Base-by-base conservation (phyloP, 1,284 basidiomycete species). In the Quambalaria eucalypti region DNA sequence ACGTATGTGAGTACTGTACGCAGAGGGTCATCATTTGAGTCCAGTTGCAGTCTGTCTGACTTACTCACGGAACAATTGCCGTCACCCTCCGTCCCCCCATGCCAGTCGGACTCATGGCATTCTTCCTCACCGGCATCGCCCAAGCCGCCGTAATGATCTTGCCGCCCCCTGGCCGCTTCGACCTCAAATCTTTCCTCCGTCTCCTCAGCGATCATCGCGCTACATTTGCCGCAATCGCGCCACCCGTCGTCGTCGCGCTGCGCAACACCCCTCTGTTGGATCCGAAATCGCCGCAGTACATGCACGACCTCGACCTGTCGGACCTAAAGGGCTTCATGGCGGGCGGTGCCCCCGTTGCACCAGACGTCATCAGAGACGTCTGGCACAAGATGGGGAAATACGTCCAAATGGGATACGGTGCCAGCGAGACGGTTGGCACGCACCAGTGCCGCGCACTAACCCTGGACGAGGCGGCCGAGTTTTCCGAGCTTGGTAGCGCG, bases 161-260 rank as follows among this genome's bases (percentile, higher is more conserved):
- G 28, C 64, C 76, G 6, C 54, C 63, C 51, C 60, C 60, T 26
- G 31, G 30, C 14, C 54, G 60, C 58, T 78, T 78, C 58, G 74
- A 77, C 50, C 71, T 77, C 0, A 63, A 60, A 19, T 56, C 65
- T 49, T 78, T 74, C 60, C 69, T 78, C 21, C 50, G 61, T 14
- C 64, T 76, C 29, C 64, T 73, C 10, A 65, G 74, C 33, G 65
- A 67, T 14, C 67, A 73, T 38, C 63, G 69, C 9, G 71, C 72
- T 1, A 78, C 77, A 0, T 72, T 72, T 52, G 62, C 75, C 9
- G 76, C 78, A 56, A 76, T 78, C 51, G 76, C 76, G 1, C 77
- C 77, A 7, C 77, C 77, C 3, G 65, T 78, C 14, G 77, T 76
- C 7, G 73, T 77, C 25, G 71, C 73, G 0, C 62, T 78, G 19